Evolutionary conservation across 257 asterid genomes (phyloP), one percentile per base, ranked within the genome.

Genomic region (Gentiana straminea): DNA sequence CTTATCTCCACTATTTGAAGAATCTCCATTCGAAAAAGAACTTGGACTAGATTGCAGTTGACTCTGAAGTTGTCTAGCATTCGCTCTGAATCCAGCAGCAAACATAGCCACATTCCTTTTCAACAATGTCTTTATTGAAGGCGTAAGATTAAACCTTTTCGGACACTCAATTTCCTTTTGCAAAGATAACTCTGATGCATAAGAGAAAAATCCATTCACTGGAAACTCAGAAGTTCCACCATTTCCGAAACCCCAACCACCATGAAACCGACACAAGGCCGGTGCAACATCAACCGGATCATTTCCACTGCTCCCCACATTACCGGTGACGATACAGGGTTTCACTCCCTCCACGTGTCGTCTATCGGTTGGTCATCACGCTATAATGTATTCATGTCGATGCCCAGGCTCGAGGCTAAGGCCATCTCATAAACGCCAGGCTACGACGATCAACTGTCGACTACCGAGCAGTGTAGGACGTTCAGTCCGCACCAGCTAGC

Each of bases 11-110:
- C 24, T 39, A 62, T 61, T 46, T 0, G 69, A 65, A 3, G 81
- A 48, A 64, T 71, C 80, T 65, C 81, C 89, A 61, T 51, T 64
- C 49, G 84, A 64, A 65, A 69, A 54, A 55, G 89, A 68, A 64
- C 78, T 74, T 1, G 89, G 76, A 66, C 77, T 74, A 56, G 82
- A 75, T 67, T 76, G 88, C 8, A 89, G 66, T 51, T 82, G 91
- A 52, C 67, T 60, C 55, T 77, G 80, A 55, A 73, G 66, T 50
- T 77, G 86, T 70, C 83, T 84, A 0, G 83, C 60, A 64, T 83
- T 91, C 5, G 90, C 90, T 75, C 90, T 70, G 69, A 83, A 84
- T 33, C 96, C 98, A 9, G 96, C 98, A 65, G 94, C 95, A 78
- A 91, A 91, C 68, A 81, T 76, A 0, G 95, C 95, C 10, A 91